phyloP scores from a whole-genome alignment of 352 stramenopile genomes.

The Phytophthora palmivora region DNA sequence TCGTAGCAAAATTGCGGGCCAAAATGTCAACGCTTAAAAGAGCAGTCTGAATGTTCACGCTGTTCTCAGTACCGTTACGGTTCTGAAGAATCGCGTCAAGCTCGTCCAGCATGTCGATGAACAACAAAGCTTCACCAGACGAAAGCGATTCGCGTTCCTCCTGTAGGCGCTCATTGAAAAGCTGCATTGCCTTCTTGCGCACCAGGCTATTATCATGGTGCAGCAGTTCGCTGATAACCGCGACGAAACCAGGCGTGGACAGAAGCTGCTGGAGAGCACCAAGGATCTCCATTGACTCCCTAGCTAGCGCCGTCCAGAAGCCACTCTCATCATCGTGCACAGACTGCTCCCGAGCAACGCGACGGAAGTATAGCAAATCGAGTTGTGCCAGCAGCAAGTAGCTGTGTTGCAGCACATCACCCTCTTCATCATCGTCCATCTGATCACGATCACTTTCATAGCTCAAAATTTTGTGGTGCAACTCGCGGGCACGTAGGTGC shows the following conservation, averaged over 20 bases:
- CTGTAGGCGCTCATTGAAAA: conserved; percentile 88
- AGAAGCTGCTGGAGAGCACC: conserved; percentile 83
- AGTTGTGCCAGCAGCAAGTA: conserved; percentile 85
- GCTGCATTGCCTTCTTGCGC: conserved; percentile 89
- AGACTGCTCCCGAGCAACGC: conserved; percentile 74
- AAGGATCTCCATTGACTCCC: conserved; percentile 76
- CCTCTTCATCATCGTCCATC: conserved; percentile 47
- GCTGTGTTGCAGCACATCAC: conserved; percentile 69
- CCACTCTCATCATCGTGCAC: conserved; percentile 52
- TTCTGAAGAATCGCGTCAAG: conserved; percentile 78
- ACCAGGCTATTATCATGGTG: conserved; percentile 89
- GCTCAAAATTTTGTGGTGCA: conserved; percentile 79
- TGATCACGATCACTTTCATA: conserved; percentile 51
- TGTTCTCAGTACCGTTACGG: conserved; percentile 61
- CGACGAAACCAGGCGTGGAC: conserved; percentile 86
- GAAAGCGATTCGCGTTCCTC: conserved; percentile 66
- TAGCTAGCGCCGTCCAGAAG: conserved; percentile 67
- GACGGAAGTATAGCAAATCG: conserved; percentile 84
- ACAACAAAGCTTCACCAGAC: conserved; percentile 77
- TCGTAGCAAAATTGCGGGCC: conserved; percentile 75
- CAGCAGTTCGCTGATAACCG: conserved; percentile 84
- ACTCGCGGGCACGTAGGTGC: conserved; percentile 68
- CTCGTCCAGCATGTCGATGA: conserved; percentile 90
- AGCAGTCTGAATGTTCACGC: conserved; percentile 84
- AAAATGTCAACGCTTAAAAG: conserved; percentile 87